phyloP scores from a whole-genome alignment of 441 rosid species.

The Populus hybrid region DNA sequence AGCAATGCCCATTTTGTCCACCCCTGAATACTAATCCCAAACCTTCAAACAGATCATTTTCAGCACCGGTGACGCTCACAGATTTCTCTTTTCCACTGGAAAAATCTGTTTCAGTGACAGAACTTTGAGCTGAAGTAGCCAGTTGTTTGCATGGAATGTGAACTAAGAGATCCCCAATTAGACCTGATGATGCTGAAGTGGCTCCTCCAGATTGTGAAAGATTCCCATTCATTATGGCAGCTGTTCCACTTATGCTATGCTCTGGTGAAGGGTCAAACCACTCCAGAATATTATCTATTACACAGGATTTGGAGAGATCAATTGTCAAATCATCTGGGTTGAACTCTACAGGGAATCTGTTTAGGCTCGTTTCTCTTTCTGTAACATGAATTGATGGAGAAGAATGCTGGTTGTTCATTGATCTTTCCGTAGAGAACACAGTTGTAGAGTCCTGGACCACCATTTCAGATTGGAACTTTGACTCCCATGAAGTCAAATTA shows the following conservation, averaged over 20 bases:
- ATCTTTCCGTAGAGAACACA: conserved; percentile 4
- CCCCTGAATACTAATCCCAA: conserved; percentile 31
- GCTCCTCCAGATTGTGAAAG: conserved; percentile 25
- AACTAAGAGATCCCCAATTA: conserved; percentile 18
- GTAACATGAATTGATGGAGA: conserved; percentile 13
- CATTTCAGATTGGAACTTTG: conserved; percentile 27
- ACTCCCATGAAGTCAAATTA: conserved; percentile 45
- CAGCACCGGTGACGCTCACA: conserved; percentile 25
- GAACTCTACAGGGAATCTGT: conserved; percentile 33
- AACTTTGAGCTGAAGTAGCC: conserved; percentile 31
- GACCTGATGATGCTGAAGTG: conserved; percentile 23
- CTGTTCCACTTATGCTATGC: conserved; percentile 24
- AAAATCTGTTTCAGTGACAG: conserved; percentile 25
- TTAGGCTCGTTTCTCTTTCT: conserved; percentile 26
- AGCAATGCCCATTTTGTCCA: conserved; percentile 28
- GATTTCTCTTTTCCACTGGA: conserved; percentile 25
- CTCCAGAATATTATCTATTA: conserved; percentile 50
- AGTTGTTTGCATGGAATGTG: conserved; percentile 30
- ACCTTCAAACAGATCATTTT: conserved; percentile 44
- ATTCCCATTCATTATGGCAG: conserved; percentile 22
- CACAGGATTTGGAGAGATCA: conserved; percentile 43
- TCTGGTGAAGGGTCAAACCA: conserved; percentile 48
- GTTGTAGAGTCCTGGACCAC: conserved; percentile 21
- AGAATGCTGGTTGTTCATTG: conserved; percentile 6
- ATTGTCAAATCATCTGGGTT: conserved; percentile 35